Evolutionary conservation across 2,329 filamentous ascomycete genomes (phyloP).

Genomic region (Paramyrothecium sp.): DNA sequence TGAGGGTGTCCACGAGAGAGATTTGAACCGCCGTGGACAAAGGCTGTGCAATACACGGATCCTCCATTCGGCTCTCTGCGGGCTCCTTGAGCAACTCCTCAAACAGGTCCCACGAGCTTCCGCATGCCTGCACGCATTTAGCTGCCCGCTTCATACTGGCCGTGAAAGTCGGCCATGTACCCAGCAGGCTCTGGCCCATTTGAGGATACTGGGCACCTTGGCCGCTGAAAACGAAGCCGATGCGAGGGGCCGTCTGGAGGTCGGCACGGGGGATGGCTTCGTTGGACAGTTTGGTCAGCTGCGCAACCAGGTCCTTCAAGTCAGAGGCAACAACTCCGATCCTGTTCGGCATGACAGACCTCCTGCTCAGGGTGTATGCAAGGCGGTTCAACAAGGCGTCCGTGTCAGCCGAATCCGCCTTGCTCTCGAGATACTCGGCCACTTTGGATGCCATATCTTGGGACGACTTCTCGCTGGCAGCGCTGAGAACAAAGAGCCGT

Average conservation of each 20-base stretch:
- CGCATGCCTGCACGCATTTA: slow-evolving; percentile 1
- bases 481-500: slow-evolving; percentile 15
- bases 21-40: slow-evolving; percentile 41
- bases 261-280: slow-evolving; percentile 9
- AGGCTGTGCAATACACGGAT: slow-evolving; percentile 30
- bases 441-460: slow-evolving; percentile 9
- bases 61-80: slow-evolving; percentile 12
- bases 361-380: slow-evolving; percentile 9
- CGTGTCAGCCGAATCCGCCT: not conserved
- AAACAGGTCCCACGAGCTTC: slow-evolving; percentile 8
- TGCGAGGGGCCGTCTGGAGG: slow-evolving; percentile 4
- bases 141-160: slow-evolving; percentile 9
- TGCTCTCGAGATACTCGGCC: slow-evolving; percentile 9
- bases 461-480: slow-evolving; percentile 15
- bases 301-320: slow-evolving; percentile 8
- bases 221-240: slow-evolving; percentile 31
- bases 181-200: slow-evolving; percentile 30
- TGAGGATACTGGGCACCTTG: slow-evolving; percentile 34
- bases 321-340: slow-evolving; percentile 12
- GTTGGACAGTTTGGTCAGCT: slow-evolving; percentile 1
- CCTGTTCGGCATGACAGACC: slow-evolving; percentile 6
- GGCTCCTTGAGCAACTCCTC: slow-evolving; percentile 13
- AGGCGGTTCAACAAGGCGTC: slow-evolving; percentile 8
- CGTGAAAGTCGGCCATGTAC: slow-evolving; percentile 12
- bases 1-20: slow-evolving; percentile 32